Percentiles rank a stretch among this genome's conserved stretches.
These are phyloP conservation scores for Lipomyces sp. DNA, from an alignment of 805 yeast genomes.

Conservation along the genomic window DNA sequence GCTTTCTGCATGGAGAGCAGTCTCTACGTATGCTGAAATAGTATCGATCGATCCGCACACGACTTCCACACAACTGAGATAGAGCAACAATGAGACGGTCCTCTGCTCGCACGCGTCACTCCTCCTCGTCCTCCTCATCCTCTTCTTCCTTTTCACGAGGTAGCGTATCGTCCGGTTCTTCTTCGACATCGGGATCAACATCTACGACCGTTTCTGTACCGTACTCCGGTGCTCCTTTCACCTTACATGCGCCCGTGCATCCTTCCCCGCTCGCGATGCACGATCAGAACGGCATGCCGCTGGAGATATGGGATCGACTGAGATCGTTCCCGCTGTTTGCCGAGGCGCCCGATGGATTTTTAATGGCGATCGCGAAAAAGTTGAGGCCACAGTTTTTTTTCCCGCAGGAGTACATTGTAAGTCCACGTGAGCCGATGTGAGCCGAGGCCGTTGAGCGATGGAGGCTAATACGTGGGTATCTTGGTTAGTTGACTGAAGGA, in stretches of 20 bases:
- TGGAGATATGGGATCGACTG: conserved; percentile 52
- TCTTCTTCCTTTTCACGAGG: neutral
- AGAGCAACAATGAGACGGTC: too few relatives aligned
- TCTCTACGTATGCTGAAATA: too few relatives aligned
- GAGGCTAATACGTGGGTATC: neutral
- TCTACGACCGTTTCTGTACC: conserved; percentile 11
- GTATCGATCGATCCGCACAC: too few relatives aligned
- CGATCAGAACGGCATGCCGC: conserved; percentile 42
- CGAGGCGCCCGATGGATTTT: conserved; percentile 64
- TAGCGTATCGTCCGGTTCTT: neutral
- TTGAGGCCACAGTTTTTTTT: conserved; percentile 58
- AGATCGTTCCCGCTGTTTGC: conserved; percentile 62
- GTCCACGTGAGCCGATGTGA: neutral
- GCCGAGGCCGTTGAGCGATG: too few relatives aligned
- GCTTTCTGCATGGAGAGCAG: too few relatives aligned
- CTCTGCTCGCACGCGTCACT: neutral
- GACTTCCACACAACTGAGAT: too few relatives aligned
- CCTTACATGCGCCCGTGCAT: conserved; percentile 24
- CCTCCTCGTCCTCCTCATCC: neutral
- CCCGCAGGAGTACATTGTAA: conserved; percentile 62
- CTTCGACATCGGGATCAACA: neutral
- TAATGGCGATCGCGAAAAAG: conserved; percentile 55
- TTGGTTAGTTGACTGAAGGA: conserved; percentile 50
- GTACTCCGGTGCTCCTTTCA: conserved; percentile 10
- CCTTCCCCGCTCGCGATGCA: conserved; percentile 31